Percentiles rank a stretch among this genome's conserved stretches.
These are phyloP conservation scores for Senna siamea DNA, from an alignment of 306 rosid genomes.

Conservation along the genomic window DNA sequence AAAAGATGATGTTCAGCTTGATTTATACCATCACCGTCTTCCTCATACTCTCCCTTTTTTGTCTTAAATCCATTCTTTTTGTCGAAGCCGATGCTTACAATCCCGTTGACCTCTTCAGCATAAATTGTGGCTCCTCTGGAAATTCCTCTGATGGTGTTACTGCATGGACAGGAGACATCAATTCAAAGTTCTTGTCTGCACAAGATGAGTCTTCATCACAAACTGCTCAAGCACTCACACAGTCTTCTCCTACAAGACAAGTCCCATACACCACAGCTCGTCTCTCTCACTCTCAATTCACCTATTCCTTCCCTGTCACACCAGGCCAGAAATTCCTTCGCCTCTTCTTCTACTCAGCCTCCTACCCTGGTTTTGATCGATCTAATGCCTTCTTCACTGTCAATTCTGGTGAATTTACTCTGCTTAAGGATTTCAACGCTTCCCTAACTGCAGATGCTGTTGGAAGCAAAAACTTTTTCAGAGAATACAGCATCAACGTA, in stretches of 20 bases:
- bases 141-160: not conserved
- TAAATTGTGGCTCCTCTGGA: slow-evolving; percentile 2
- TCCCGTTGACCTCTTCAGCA: not conserved
- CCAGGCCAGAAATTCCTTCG: slow-evolving; percentile 36
- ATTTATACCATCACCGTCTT: not conserved
- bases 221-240: not conserved
- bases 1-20: not conserved
- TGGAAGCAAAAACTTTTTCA: not conserved
- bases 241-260: not conserved
- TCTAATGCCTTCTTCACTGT: slow-evolving; percentile 39
- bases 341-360: slow-evolving; percentile 34
- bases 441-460: slow-evolving; percentile 23
- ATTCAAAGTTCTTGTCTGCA: not conserved
- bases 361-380: not conserved
- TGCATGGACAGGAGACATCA: slow-evolving; percentile 11
- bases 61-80: no score
- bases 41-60: not conserved
- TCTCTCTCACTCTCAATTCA: slow-evolving; percentile 42
- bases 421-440: slow-evolving; percentile 44
- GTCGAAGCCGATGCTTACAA: not conserved
- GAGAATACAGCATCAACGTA: slow-evolving; percentile 43
- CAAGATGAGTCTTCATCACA: not conserved
- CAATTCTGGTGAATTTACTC: slow-evolving; percentile 25
- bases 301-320: slow-evolving; percentile 40
- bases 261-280: slow-evolving; percentile 27